These are phyloP conservation scores for Mollisiaceae sp. DNA, from an alignment of 2,329 filamentous ascomycete species.

Conservation along the genomic window DNA sequence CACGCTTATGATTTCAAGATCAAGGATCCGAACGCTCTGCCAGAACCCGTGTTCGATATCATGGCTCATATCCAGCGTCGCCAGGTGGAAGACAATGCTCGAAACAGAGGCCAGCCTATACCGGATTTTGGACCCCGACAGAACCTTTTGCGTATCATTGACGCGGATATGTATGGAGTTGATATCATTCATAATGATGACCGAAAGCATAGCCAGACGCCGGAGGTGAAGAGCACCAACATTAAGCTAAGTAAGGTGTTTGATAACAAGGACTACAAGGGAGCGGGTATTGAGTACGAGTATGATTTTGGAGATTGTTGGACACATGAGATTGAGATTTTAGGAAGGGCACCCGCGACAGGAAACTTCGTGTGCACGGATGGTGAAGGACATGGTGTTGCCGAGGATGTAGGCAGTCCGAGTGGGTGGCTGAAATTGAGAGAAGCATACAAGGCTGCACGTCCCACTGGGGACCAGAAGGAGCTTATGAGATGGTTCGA, in stretches of 20 bases:
- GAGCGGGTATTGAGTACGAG: conserved; percentile 30
- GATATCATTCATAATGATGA: background rate
- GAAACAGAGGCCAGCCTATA: background rate
- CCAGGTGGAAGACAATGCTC: background rate
- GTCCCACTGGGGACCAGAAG: conserved; percentile 36
- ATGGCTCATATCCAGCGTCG: background rate
- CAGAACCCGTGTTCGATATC: background rate
- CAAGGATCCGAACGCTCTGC: background rate
- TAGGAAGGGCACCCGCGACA: conserved; percentile 28
- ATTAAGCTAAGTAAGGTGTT: conserved; percentile 1
- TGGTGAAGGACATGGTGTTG: conserved; percentile 39
- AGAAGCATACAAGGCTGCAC: conserved; percentile 39
- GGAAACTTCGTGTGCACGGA: conserved; percentile 35
- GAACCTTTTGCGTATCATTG: background rate
- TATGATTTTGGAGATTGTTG: conserved; percentile 41
- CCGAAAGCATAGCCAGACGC: background rate
- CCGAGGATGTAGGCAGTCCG: conserved; percentile 42
- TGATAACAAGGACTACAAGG: background rate
- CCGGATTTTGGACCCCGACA: background rate
- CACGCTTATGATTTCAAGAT: conserved; percentile 18
- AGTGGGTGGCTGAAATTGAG: conserved; percentile 42
- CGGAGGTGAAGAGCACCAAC: conserved; percentile 5
- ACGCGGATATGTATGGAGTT: background rate
- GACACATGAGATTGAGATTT: conserved; percentile 36
- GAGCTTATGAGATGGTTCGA: conserved; percentile 42